Conservation (phyloP, 192 early-diverging fungal species). For the Piromyces finnis region DNA sequence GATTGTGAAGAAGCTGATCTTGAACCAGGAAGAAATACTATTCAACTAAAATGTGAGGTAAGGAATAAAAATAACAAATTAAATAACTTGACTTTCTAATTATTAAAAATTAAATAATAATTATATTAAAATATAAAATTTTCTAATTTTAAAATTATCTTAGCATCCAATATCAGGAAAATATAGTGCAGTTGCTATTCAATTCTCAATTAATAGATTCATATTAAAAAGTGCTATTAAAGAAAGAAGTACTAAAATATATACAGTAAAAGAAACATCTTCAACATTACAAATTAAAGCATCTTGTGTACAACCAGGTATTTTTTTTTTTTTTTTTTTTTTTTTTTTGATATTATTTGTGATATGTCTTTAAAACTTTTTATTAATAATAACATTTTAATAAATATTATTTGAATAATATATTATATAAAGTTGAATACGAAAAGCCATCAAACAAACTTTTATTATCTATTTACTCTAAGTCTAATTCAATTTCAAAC, state of each 20-base stretch:
- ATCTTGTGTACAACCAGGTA: neutral
- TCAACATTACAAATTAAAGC: neutral
- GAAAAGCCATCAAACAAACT: neutral
- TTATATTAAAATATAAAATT: no score
- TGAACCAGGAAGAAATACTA: neutral
- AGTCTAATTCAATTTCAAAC: neutral
- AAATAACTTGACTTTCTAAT: no score
- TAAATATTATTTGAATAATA: no score
- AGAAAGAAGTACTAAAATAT: neutral
- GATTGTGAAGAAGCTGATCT: neutral
- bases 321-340: no score
- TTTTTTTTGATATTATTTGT: no score
- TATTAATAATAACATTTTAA: no score
- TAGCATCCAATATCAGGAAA: neutral
- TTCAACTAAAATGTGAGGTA: neutral
- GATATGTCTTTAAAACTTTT: no score
- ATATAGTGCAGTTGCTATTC: neutral
- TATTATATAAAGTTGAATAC: neutral
- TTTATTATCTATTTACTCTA: neutral
- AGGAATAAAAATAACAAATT: no score
- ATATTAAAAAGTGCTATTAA: neutral
- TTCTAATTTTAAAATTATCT: no score
- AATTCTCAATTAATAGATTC: neutral
- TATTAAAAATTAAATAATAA: no score
- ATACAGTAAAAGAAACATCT: neutral